Conservation (phyloP, 1,139 yeast genomes). For the Taiozyma sp. region DNA sequence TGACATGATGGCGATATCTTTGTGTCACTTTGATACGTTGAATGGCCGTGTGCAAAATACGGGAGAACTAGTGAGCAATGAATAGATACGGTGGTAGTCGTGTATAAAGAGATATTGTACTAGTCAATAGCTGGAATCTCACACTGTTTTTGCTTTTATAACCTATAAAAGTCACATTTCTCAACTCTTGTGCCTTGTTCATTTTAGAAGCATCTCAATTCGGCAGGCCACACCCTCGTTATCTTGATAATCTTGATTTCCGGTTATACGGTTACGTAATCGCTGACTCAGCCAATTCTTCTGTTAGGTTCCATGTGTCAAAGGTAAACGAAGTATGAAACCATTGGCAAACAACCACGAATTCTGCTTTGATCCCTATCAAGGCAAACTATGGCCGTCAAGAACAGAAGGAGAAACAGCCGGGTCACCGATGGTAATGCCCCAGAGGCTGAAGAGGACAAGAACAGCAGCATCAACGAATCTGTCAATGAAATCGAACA, state of each 20-base stretch:
- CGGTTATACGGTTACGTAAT: not conserved
- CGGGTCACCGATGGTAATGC: not conserved
- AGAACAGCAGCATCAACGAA: constrained; percentile 3
- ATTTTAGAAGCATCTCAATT: not conserved
- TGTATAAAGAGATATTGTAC: not conserved
- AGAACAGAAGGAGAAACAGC: not conserved
- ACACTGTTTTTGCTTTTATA: not conserved
- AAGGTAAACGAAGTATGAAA: not conserved
- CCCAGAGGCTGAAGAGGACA: not conserved
- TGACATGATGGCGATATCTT: constrained; percentile 5
- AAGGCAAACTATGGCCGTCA: not conserved
- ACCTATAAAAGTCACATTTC: not conserved
- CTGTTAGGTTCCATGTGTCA: not conserved
- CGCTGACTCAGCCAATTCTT: not conserved
- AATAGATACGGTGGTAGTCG: not conserved
- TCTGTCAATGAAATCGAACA: constrained; percentile 10
- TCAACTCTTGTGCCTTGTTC: not conserved
- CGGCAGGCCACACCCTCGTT: not conserved
- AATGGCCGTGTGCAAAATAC: not conserved
- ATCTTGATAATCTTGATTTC: not conserved
- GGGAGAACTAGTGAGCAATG: not conserved
- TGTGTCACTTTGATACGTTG: not conserved
- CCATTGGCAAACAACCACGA: not conserved
- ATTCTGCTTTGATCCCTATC: not conserved
- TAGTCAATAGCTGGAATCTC: not conserved